These are phyloP conservation scores for Spinacia oleracea DNA, from an alignment of 179 eudicot species.

Conservation along the genomic window DNA sequence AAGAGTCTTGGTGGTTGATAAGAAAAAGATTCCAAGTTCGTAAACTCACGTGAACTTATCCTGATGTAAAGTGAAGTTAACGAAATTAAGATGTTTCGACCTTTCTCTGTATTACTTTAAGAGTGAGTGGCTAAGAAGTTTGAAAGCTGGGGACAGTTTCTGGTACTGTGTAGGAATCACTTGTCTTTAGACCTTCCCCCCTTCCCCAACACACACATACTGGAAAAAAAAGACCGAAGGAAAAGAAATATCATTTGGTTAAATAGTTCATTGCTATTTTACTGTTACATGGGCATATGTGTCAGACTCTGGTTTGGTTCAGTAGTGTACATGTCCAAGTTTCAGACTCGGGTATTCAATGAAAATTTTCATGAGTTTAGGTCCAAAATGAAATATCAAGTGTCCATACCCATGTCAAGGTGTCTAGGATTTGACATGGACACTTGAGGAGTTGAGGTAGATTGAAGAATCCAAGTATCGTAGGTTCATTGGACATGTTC, in stretches of 20 bases:
- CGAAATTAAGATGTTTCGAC: neutral
- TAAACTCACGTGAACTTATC: neutral
- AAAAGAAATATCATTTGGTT: neutral
- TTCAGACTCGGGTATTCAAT: neutral
- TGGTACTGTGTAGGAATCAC: neutral
- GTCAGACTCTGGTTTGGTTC: neutral
- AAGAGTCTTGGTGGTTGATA: constrained; percentile 3
- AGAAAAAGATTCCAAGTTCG: neutral
- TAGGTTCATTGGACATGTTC: no score
- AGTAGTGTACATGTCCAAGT: neutral
- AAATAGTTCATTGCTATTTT: neutral
- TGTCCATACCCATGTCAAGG: neutral
- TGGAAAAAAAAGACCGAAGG: no score
- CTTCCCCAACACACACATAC: neutral
- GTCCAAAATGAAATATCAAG: neutral
- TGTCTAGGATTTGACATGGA: no score
- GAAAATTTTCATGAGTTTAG: neutral
- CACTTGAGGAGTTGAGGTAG: no score
- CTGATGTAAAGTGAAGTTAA: neutral
- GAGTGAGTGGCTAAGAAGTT: neutral
- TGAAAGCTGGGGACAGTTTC: neutral
- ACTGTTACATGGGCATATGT: neutral
- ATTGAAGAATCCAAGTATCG: no score
- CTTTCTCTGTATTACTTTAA: neutral
- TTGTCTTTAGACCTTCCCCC: neutral